Percentiles rank a stretch among this genome's conserved stretches.
phyloP scores from a whole-genome alignment of 2,329 filamentous ascomycete species.

The Dothideomycetidae sp. region DNA sequence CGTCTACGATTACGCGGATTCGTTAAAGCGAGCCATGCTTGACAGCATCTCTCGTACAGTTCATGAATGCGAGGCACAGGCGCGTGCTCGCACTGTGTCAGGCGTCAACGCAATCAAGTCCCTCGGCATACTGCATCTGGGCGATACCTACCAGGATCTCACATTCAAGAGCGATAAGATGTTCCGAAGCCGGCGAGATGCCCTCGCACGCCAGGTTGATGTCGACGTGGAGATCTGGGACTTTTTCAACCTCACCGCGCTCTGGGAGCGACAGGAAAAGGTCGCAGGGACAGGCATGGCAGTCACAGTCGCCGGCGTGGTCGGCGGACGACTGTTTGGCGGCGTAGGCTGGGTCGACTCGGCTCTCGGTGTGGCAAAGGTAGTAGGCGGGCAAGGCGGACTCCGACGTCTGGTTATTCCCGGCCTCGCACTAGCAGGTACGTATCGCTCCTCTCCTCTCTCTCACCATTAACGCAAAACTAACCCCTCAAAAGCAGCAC shows the following conservation, averaged over 20 bases:
- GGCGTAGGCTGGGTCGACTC: conserved; percentile 84
- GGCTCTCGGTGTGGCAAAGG: conserved; percentile 61
- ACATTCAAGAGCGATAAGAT: conserved; percentile 85
- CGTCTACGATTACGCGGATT: conserved; percentile 85
- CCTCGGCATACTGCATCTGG: conserved; percentile 74
- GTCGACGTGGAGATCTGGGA: conserved; percentile 80
- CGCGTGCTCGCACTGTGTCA: conserved; percentile 59
- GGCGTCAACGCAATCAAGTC: conserved; percentile 82
- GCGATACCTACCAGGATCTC: conserved; percentile 71
- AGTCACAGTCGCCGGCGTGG: conserved; percentile 73
- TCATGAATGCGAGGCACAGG: conserved; percentile 66
- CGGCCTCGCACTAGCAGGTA: conserved; percentile 63
- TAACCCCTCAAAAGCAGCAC: conserved; percentile 39
- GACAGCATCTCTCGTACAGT: conserved; percentile 73
- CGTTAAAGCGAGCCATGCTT: conserved; percentile 83
- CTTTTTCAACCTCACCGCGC: conserved; percentile 74
- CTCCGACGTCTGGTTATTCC: conserved; percentile 68
- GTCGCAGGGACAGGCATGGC: conserved; percentile 88
- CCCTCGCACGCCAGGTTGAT: conserved; percentile 69
- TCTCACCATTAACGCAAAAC: conserved; percentile 9
- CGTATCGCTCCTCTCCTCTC: conserved; percentile 23
- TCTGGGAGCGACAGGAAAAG: conserved; percentile 88
- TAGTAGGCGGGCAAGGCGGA: conserved; percentile 63
- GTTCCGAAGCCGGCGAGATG: conserved; percentile 75
- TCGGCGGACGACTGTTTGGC: conserved; percentile 69